Evolutionary conservation across 495 filamentous ascomycete species (phyloP), one percentile per base, ranked within the genome.

Genomic region (Aspergillus affinis): DNA sequence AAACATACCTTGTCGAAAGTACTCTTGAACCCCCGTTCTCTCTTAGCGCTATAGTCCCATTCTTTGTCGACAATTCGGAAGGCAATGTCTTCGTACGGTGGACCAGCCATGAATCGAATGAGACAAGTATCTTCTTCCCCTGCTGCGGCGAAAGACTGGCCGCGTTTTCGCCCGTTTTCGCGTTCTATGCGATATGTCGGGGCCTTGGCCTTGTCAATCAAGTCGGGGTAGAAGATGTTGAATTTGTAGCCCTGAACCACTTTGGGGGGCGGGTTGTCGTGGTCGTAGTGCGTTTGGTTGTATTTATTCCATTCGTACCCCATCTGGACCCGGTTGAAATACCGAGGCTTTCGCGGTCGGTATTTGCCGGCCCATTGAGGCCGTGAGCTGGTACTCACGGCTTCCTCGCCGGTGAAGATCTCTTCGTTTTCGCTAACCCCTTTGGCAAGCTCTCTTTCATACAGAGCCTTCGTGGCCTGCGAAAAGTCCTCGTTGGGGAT

Each of bases 241-340:
- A 99, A 99, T 64, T 96, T 96, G 76, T 98, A 99, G 32, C 94
- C 94, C 74, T 98, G 94, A 49, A 98, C 94, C 20, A 98, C 94
- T 74, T 97, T 96, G 15, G 94, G 94, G 3, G 94, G 94, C 7
- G 94, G 94, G 65, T 99, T 97, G 67, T 98, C 95, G 72, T 97
- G 93, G 69, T 98, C 95, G 76, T 99, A 99, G 77, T 99, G 94
- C 2, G 94, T 99, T 74, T 99, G 94, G 67, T 99, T 99, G 80
- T 99, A 99, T 70, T 99, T 99, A 72, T 99, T 99, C 94, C 94
- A 99, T 71, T 99, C 94, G 74, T 97, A 99, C 46, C 94, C 94
- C 91, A 97, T 98, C 74, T 97, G 92, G 46, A 97, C 93, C 20
- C 94, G 87, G 70, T 98, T 98, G 82, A 99, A 98, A 76, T 98